Conservation (phyloP, 139 green algal species). For the Medakamo hakoo region DNA sequence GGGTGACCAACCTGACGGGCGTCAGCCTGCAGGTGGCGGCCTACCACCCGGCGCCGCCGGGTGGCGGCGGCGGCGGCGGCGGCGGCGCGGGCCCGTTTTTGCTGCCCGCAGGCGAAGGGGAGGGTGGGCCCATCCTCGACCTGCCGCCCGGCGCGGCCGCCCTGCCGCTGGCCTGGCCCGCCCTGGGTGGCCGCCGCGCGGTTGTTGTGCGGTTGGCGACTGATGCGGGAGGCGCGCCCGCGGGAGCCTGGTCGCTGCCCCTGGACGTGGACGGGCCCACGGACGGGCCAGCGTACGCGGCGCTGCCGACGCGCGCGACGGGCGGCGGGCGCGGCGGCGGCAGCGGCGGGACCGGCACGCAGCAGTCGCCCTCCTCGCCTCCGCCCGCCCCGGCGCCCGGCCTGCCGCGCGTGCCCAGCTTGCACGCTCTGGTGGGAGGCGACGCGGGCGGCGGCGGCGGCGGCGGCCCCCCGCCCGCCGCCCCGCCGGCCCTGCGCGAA, state of each 20-base stretch:
- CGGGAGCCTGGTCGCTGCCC: slow-evolving; percentile 1
- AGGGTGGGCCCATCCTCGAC: slow-evolving; percentile 5
- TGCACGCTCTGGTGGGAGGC: slow-evolving; percentile 5
- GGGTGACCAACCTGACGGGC: not conserved
- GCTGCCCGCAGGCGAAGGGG: too few relatives aligned
- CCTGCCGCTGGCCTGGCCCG: slow-evolving; percentile 16
- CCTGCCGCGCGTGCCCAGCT: slow-evolving; percentile 8
- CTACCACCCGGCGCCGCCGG: not conserved
- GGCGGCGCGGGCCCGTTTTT: too few relatives aligned
- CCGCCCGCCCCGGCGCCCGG: too few relatives aligned
- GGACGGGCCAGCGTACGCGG: not conserved
- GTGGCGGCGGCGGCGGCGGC: slow-evolving; percentile 4
- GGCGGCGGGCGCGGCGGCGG: too few relatives aligned
- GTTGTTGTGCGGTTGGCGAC: slow-evolving; percentile 12
- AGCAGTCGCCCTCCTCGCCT: too few relatives aligned
- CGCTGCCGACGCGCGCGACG: too few relatives aligned
- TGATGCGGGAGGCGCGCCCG: not conserved
- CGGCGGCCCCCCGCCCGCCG: slow-evolving; percentile 1
- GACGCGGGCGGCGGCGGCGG: not conserved
- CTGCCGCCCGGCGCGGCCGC: slow-evolving; percentile 13
- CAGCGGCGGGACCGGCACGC: too few relatives aligned
- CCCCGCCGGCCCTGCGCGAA: not conserved
- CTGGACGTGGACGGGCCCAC: slow-evolving; percentile 7
- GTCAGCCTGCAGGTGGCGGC: not conserved
- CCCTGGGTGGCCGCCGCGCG: not conserved